phyloP scores from a whole-genome alignment of 1,139 yeast genomes.

The Hansenula lynferdii region DNA sequence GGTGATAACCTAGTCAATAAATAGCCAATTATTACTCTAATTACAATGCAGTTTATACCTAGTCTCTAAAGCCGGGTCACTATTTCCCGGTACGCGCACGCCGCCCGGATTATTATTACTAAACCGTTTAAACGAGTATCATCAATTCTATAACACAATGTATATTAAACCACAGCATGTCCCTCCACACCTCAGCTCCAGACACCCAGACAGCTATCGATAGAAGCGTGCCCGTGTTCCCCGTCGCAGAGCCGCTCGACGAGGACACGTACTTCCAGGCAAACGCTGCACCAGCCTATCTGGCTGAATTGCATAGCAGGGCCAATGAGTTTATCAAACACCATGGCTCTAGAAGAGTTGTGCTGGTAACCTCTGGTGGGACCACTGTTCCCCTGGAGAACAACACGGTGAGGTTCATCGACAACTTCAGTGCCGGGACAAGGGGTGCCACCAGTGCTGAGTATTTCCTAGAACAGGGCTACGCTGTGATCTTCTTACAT shows the following conservation, averaged over 20 bases:
- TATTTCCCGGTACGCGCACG: too few species aligned
- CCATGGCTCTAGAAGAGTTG: slow-evolving; percentile 55
- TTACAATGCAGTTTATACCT: too few species aligned
- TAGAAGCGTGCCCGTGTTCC: slow-evolving; percentile 67
- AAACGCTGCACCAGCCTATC: slow-evolving; percentile 71
- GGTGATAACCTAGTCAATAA: too few species aligned
- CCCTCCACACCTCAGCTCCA: slow-evolving; percentile 56
- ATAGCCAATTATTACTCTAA: too few species aligned
- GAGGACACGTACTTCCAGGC: slow-evolving; percentile 71
- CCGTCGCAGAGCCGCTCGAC: slow-evolving; percentile 69
- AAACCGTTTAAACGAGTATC: too few species aligned
- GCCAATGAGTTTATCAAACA: slow-evolving; percentile 54
- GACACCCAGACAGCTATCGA: slow-evolving; percentile 74
- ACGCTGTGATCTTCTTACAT: slow-evolving; percentile 89
- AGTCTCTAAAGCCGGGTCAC: too few species aligned
- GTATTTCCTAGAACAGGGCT: slow-evolving; percentile 76
- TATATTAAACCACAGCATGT: too few species aligned
- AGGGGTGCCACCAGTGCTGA: slow-evolving; percentile 97
- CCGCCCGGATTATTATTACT: too few species aligned
- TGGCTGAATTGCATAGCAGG: slow-evolving; percentile 53
- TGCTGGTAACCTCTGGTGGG: slow-evolving; percentile 93
- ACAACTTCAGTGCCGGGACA: slow-evolving; percentile 96
- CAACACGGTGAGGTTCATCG: slow-evolving; percentile 94
- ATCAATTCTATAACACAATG: too few species aligned
- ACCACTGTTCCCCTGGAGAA: slow-evolving; percentile 97